Evolutionary conservation across 2,329 filamentous ascomycete species (phyloP), one percentile per base, ranked within the genome.

Genomic region (Rutstroemia sp.): DNA sequence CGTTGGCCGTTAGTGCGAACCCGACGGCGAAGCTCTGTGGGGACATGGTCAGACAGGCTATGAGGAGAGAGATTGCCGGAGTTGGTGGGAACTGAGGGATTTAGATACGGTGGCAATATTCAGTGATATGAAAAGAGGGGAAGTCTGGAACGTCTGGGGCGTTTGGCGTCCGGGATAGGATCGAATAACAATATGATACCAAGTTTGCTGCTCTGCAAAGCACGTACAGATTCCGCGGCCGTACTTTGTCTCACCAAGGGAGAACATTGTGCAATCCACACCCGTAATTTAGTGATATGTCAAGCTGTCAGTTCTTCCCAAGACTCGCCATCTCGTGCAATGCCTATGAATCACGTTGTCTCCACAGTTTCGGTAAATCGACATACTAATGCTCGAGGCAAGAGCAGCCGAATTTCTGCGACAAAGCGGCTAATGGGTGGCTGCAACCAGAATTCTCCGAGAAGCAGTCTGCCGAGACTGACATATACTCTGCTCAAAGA

Each of bases 1-100:
- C 76, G 4, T 70, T 87, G 61, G 83, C 82, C 5, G 84, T 87
- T 51, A 79, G 77, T 67, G 80, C 80, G 27, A 88, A 87, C 67
- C 84, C 85, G 23, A 86, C 82, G 16, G 83, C 85, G 2, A 87
- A 87, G 72, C 72, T 87, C 45, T 88, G 85, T 65, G 85, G 84
- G 1, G 77, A 85, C 64, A 87, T 87, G 68, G 84, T 88, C 39
- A 77, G 80, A 50, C 81, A 86, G 70, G 84, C 83, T 49, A 83
- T 87, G 82, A 84, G 78, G 72, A 85, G 82, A 69, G 85, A 87
- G 68, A 85, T 84, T 63, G 80, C 49, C 45, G 62, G 58, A 34
- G 23, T 21, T 16, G 45, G 39, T 30, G 56, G 39, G 30, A 52
- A 34, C 8, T 52, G 18, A 30, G 18, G 5, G 9, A n/a, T 23